These are phyloP conservation scores for Solanum aculeatissimum DNA, from an alignment of 305 asterid genomes.

Conservation along the genomic window DNA sequence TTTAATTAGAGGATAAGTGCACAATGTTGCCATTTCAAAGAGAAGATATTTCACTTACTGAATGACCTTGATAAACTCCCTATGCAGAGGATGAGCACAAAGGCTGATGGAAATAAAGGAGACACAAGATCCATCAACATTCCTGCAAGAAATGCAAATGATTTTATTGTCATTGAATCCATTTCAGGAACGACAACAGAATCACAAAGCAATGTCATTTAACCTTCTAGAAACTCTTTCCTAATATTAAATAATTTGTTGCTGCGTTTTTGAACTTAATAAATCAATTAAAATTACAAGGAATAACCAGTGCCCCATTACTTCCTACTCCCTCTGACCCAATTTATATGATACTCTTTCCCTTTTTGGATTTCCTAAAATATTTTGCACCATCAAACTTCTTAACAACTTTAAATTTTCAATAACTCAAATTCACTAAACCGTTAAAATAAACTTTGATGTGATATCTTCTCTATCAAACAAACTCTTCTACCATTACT, in stretches of 20 bases:
- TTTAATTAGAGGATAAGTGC: background rate
- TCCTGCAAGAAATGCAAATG: conserved; percentile 43
- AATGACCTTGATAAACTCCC: conserved; percentile 97
- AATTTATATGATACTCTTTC: background rate
- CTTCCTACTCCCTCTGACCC: background rate
- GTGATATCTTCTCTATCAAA: background rate
- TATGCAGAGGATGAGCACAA: conserved; percentile 69
- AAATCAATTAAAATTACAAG: background rate
- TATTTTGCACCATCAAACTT: background rate
- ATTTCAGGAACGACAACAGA: background rate
- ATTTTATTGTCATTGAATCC: background rate
- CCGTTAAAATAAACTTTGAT: background rate
- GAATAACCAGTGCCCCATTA: background rate
- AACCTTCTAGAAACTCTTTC: background rate
- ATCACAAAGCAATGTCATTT: background rate
- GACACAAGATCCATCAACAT: conserved; percentile 99
- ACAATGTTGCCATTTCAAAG: background rate
- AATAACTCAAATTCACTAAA: background rate
- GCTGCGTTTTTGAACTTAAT: background rate
- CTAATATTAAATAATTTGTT: background rate
- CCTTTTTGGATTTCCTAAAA: background rate
- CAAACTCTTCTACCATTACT: background rate
- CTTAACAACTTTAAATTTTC: background rate
- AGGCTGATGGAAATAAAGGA: conserved; percentile 84
- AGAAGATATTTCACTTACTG: conserved; percentile 50